Base-by-base conservation (phyloP, 768 basidiomycete species). In the Podaxis pistillaris region DNA sequence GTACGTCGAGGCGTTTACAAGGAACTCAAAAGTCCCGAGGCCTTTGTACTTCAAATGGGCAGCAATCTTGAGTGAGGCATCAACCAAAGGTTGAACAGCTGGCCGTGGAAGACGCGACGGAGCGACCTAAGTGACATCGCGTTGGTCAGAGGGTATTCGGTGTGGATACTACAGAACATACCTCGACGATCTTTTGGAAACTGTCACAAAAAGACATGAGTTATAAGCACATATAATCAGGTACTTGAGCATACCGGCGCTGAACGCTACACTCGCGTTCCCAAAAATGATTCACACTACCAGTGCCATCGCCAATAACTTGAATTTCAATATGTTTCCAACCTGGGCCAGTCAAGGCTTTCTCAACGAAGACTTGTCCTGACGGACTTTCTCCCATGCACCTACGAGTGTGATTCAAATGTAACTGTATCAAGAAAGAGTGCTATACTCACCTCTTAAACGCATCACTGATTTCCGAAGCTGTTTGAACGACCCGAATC, bases 251-350 rank as follows among this genome's bases (percentile, higher is more conserved):
- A 36, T 87, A 91, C 70, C 93, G 81, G 67, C 94, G 80, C 74
- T 96, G 94, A 2, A 96, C 91, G 52, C 93, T 94, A 70, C 94
- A 96, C 72, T 96, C 94, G 67, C 94, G 87, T 74, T 95, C 94
- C 73, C 94, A 95, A 50, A 94, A 80, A 72, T 95, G 93, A 51
- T 90, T 88, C 24, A 88, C 86, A 74, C 88, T 88, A 33, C 93
- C 93, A 40, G 81, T 71, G 1, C 81, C 84, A 70, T 95, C 94
- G 13, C 90, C 94, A 51, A 96, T 79, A 49, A 95, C 77, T 73
- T 95, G 93, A 28, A 93, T 88, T 73, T 95, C 94, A 61, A 96
- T 90, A 69, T 96, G 94, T 68, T 90, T 86, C 78, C 79, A 81
- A 8, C 68, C 72, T n/a, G 89, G 89, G 40, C 88, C 87, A 65